phyloP scores from a whole-genome alignment of 345 rosid genomes.

The Raphanus sativus region DNA sequence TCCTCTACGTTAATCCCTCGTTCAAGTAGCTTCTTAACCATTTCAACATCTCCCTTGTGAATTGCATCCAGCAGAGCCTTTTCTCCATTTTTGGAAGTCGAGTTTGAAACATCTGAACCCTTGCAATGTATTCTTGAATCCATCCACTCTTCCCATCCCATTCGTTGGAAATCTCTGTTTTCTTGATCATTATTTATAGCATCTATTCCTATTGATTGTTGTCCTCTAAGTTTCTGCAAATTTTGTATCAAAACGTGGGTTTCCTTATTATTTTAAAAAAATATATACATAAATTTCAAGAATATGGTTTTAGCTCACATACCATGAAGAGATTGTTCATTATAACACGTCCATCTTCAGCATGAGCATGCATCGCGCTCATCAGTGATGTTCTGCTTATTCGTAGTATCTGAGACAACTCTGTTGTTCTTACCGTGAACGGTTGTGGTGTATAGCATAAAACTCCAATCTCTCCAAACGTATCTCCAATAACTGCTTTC shows the following conservation, averaged over 20 bases:
- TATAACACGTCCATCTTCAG: constrained; percentile 57
- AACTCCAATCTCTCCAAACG: constrained; percentile 86
- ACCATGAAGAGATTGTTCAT: constrained; percentile 81
- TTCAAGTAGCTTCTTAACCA: constrained; percentile 57
- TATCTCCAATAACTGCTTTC: constrained; percentile 66
- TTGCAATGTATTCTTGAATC: constrained; percentile 33
- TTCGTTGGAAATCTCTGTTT: constrained; percentile 31
- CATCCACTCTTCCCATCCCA: constrained; percentile 38
- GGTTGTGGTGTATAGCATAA: constrained; percentile 79
- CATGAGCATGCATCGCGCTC: constrained; percentile 56
- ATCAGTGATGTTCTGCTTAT: constrained; percentile 67
- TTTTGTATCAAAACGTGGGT: constrained; percentile 30
- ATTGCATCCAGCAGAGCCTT: constrained; percentile 53
- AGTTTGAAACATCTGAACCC: constrained; percentile 28
- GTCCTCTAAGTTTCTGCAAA: constrained; percentile 58
- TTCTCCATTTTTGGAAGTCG: constrained; percentile 42
- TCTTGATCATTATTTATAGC: constrained; percentile 40
- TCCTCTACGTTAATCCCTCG: constrained; percentile 50
- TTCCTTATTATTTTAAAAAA: background rate
- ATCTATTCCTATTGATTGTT: constrained; percentile 44
- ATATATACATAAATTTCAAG: background rate
- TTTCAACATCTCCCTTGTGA: constrained; percentile 52
- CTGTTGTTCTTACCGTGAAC: constrained; percentile 67
- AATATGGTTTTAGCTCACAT: constrained; percentile 21
- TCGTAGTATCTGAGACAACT: constrained; percentile 75